A percentile compares a stretch with the other conserved stretches of the same genome.
phyloP scores from a whole-genome alignment of 495 filamentous ascomycete species.

The Neurospora cerealis region DNA sequence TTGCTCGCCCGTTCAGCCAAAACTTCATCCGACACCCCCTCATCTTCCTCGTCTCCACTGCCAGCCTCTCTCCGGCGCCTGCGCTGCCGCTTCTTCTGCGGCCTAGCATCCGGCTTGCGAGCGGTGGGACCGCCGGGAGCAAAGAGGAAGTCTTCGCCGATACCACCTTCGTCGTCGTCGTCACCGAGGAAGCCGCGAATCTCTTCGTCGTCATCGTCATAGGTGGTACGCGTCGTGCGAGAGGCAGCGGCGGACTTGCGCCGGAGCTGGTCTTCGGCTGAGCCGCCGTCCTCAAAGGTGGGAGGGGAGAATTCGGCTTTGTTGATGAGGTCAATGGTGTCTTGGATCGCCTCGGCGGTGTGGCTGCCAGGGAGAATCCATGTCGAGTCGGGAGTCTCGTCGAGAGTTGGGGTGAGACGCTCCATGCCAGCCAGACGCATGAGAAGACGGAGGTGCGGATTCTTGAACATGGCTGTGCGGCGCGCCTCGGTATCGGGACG shows the following conservation, averaged over 20 bases:
- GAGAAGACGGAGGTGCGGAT: conserved; percentile 81
- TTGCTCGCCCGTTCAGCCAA: conserved; percentile 36
- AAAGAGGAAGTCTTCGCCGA: conserved; percentile 46
- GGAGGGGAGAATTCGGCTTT: conserved; percentile 64
- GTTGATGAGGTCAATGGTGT: conserved; percentile 51
- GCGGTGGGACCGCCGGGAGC: conserved; percentile 55
- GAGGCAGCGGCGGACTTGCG: conserved; percentile 45
- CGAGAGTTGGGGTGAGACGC: conserved; percentile 49
- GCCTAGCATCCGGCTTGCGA: conserved; percentile 29
- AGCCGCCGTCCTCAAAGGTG: conserved; percentile 54
- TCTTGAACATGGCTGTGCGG: conserved; percentile 71
- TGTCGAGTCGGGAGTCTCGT: conserved; percentile 57
- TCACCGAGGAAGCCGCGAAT: conserved; percentile 45
- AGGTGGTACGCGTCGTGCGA: conserved; percentile 35
- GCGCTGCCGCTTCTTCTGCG: conserved; percentile 34
- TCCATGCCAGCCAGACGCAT: conserved; percentile 68
- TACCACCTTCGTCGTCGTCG: conserved; percentile 51
- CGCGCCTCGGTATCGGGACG: conserved; percentile 58
- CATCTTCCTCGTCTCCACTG: conserved; percentile 39
- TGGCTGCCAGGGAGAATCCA: conserved; percentile 72
- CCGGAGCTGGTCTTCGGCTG: conserved; percentile 66
- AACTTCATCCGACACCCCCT: conserved; percentile 33
- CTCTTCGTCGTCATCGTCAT: conserved; percentile 52
- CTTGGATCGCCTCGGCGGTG: conserved; percentile 50
- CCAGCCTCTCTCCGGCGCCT: conserved; percentile 29